Evolutionary conservation across 768 basidiomycete species (phyloP).

Genomic region (Cystofilobasidium capitatum): DNA sequence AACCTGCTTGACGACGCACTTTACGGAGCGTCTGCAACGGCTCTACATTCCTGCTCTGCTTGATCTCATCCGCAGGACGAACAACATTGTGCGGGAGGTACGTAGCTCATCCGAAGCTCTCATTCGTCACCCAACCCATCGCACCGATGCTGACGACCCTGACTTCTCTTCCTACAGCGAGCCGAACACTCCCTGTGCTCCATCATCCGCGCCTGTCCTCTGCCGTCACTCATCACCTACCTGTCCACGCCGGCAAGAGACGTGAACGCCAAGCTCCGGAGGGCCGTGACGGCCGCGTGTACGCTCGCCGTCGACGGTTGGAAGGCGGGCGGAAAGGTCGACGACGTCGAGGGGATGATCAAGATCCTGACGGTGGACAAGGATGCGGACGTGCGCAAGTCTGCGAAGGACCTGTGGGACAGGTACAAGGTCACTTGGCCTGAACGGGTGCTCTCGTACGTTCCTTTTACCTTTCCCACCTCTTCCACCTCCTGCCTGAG

Average conservation of each 20-base stretch:
- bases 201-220: conserved; percentile 59
- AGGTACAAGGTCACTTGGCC: conserved; percentile 66
- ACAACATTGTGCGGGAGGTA: conserved; percentile 46
- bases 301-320: conserved; percentile 40
- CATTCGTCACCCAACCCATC: neutral
- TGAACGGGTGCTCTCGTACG: conserved; percentile 55
- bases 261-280: conserved; percentile 57
- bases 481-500: no score
- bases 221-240: conserved; percentile 52
- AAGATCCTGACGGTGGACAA: conserved; percentile 59
- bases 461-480: conserved; percentile 24
- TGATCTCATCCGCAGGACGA: conserved; percentile 60
- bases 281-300: conserved; percentile 42
- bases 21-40: conserved; percentile 55
- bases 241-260: conserved; percentile 57
- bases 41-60: conserved; percentile 61
- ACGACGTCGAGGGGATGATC: conserved; percentile 62
- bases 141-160: no score
- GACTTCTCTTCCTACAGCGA: conserved; percentile 51
- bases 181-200: conserved; percentile 53
- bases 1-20: conserved; percentile 51
- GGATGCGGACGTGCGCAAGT: conserved; percentile 62
- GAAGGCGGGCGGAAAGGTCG: conserved; percentile 64
- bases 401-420: conserved; percentile 61
- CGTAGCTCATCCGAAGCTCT: neutral